Evolutionary conservation across 169 alveolate genomes (phyloP).

Genomic region (Plasmodium vivax): DNA sequence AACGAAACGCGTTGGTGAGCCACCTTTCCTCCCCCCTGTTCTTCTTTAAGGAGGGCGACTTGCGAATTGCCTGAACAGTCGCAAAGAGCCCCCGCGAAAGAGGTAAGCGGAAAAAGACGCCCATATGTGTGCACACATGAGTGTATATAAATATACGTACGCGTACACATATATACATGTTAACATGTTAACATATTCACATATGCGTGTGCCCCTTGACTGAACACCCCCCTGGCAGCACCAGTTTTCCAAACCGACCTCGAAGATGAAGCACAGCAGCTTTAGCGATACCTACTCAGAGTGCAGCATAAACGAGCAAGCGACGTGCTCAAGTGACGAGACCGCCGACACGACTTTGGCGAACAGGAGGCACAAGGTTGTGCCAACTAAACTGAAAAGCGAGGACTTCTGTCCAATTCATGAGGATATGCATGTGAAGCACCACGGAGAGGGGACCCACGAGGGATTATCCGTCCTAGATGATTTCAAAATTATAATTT

Average conservation of each 20-base stretch:
- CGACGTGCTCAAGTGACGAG: constrained; percentile 60
- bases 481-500: constrained; percentile 39
- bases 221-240: not conserved
- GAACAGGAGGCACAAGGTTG: not conserved
- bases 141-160: not conserved
- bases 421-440: constrained; percentile 1
- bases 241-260: not conserved
- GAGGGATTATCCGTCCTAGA: constrained; percentile 35
- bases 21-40: not conserved
- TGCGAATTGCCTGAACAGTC: constrained; percentile 5
- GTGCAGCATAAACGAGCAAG: constrained; percentile 18
- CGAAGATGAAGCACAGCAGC: constrained; percentile 18
- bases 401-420: not conserved
- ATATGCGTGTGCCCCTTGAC: not conserved
- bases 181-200: not conserved
- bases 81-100: not conserved
- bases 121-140: not conserved
- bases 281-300: constrained; percentile 14
- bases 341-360: constrained; percentile 27
- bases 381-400: constrained; percentile 5
- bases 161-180: not conserved
- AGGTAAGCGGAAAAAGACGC: not conserved
- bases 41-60: not conserved
- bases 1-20: not conserved
- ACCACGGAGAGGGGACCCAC: not conserved